These are phyloP conservation scores for Crotalaria pallida DNA, from an alignment of 306 rosid species.

Conservation along the genomic window DNA sequence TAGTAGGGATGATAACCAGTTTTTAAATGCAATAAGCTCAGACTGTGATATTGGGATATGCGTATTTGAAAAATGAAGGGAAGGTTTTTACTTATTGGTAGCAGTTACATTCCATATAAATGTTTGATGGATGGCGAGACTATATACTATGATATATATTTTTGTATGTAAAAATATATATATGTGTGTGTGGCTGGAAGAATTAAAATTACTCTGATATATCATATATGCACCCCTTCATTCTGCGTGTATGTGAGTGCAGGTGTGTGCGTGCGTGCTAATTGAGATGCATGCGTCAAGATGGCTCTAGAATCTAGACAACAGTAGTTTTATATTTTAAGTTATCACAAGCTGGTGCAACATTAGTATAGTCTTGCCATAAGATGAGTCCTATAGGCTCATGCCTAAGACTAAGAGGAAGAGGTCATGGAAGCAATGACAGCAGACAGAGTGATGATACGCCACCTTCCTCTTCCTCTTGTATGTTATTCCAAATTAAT, in stretches of 20 bases:
- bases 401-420: constrained; percentile 16
- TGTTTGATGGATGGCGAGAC: constrained; percentile 26
- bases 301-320: constrained; percentile 2
- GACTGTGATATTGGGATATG: constrained; percentile 92
- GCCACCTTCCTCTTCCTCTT: not conserved
- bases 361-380: not conserved
- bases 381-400: not conserved
- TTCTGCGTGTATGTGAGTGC: too few relatives aligned
- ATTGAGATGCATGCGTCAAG: constrained; percentile 17
- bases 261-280: not conserved
- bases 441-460: not conserved
- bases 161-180: constrained; percentile 44
- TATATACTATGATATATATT: constrained; percentile 14
- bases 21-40: constrained; percentile 46
- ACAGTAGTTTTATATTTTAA: constrained; percentile 2
- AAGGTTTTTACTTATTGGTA: constrained; percentile 4
- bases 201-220: constrained; percentile 17
- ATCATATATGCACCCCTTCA: not conserved
- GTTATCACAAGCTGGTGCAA: not conserved
- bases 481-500: not conserved
- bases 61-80: constrained; percentile 75
- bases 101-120: constrained; percentile 20
- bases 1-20: constrained; percentile 42
- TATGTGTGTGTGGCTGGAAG: constrained; percentile 29
- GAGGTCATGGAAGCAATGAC: not conserved